These are phyloP conservation scores for Viola odorata DNA, from an alignment of 345 rosid genomes.

Conservation along the genomic window DNA sequence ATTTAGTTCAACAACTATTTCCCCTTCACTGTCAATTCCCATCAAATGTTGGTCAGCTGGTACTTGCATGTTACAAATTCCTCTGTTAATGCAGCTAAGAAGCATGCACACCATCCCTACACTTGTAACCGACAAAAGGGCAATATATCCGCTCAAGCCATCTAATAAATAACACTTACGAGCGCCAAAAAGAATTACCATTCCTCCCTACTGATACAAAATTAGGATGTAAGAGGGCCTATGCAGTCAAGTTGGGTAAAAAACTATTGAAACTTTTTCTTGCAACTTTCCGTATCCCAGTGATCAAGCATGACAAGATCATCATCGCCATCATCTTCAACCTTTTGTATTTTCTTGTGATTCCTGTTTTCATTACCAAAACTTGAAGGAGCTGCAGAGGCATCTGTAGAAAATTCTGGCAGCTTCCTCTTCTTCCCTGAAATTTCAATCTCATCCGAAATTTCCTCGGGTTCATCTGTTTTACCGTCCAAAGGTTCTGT, in stretches of 20 bases:
- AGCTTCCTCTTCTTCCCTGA: constrained; percentile 58
- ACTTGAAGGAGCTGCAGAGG: constrained; percentile 16
- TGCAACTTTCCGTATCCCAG: constrained; percentile 37
- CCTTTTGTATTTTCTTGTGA: constrained; percentile 38
- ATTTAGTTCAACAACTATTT: constrained; percentile 2
- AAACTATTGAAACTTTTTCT: constrained; percentile 41
- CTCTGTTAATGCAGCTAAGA: constrained; percentile 15
- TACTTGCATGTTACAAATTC: constrained; percentile 10
- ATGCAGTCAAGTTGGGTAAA: constrained; percentile 4
- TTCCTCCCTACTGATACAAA: constrained; percentile 38
- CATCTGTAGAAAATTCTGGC: constrained; percentile 18
- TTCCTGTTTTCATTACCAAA: constrained; percentile 24
- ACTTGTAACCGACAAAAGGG: constrained; percentile 13
- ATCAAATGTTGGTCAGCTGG: background rate
- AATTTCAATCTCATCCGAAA: constrained; percentile 27
- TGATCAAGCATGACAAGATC: constrained; percentile 40
- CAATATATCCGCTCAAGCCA: background rate
- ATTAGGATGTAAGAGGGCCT: constrained; percentile 35
- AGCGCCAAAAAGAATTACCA: constrained; percentile 47
- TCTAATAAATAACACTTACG: constrained; percentile 13
- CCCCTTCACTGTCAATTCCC: background rate
- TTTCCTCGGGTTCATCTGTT: constrained; percentile 29
- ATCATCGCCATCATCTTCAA: constrained; percentile 53
- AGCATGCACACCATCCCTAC: constrained; percentile 20
- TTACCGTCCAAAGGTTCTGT: constrained; percentile 17